phyloP scores from a whole-genome alignment of 2,329 filamentous ascomycete species.

The Botryotinia convoluta region DNA sequence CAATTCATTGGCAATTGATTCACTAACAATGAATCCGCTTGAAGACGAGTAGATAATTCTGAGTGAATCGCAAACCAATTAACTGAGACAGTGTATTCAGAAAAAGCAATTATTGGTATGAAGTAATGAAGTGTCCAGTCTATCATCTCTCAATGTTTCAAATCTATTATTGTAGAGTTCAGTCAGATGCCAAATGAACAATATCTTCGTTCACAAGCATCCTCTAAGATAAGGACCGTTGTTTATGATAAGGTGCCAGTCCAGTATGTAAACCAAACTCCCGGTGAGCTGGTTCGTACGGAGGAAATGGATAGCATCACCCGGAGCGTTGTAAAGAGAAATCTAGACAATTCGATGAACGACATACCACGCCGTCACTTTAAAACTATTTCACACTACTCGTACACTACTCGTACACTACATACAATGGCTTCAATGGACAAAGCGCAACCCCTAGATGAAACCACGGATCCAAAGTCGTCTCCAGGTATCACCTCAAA shows the following conservation, averaged over 20 bases:
- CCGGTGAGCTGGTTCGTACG: background rate
- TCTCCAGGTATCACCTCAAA: background rate
- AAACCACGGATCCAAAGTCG: background rate
- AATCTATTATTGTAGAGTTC: background rate
- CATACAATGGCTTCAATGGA: background rate
- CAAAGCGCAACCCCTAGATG: background rate
- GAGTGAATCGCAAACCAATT: background rate
- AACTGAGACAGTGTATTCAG: background rate
- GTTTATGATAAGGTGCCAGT: background rate
- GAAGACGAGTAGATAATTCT: background rate
- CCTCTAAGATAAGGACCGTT: background rate
- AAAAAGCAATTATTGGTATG: background rate
- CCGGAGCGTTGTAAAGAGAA: background rate
- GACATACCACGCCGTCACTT: background rate
- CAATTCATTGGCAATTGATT: background rate
- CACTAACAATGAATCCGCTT: background rate
- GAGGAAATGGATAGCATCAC: background rate
- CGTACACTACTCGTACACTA: no score
- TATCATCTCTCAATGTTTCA: background rate
- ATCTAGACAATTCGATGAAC: background rate
- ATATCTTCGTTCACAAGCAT: background rate
- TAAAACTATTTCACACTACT: background rate
- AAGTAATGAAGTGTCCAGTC: background rate
- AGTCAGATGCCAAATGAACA: background rate
- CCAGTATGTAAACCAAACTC: background rate